Evolutionary conservation across 139 green algal species (phyloP).

Genomic region (Diplosphaera chodatii): DNA sequence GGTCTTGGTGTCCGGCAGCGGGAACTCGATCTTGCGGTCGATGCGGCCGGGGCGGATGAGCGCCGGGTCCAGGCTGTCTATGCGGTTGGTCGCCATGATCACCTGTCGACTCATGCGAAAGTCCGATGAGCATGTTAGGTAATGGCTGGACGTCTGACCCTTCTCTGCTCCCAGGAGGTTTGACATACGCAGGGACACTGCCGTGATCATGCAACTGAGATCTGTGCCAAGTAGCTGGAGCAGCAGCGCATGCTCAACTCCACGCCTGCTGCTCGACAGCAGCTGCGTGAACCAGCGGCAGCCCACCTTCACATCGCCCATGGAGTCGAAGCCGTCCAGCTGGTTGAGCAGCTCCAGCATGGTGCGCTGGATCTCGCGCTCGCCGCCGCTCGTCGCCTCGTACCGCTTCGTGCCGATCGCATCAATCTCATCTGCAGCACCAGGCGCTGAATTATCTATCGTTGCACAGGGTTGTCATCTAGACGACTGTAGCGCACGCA

Average conservation of each 20-base stretch:
- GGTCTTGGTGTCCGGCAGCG: constrained; percentile 96
- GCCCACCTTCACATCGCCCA: constrained; percentile 95
- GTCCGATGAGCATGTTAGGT: too few species aligned
- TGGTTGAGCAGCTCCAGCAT: constrained; percentile 99
- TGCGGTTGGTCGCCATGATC: constrained; percentile 98
- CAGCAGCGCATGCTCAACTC: too few species aligned
- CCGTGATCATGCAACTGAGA: too few species aligned
- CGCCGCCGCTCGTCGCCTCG: constrained; percentile 84
- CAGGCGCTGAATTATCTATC: too few species aligned
- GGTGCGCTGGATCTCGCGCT: constrained; percentile 97
- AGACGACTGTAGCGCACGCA: too few species aligned
- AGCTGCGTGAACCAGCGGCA: too few species aligned
- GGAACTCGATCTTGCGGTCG: constrained; percentile 97
- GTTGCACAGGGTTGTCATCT: too few species aligned
- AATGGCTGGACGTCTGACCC: too few species aligned
- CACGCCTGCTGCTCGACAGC: too few species aligned
- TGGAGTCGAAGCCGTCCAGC: constrained; percentile 93
- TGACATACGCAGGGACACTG: too few species aligned
- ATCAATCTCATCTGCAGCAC: constrained; percentile 91
- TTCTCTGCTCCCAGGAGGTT: too few species aligned
- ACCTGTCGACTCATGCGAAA: constrained; percentile 47
- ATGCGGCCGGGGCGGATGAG: constrained; percentile 94
- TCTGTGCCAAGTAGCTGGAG: too few species aligned
- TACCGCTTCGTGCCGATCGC: constrained; percentile 97
- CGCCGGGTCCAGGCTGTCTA: constrained; percentile 93